Conservation (phyloP, 2,329 filamentous ascomycete species). For the Aplosporella prunicola region DNA sequence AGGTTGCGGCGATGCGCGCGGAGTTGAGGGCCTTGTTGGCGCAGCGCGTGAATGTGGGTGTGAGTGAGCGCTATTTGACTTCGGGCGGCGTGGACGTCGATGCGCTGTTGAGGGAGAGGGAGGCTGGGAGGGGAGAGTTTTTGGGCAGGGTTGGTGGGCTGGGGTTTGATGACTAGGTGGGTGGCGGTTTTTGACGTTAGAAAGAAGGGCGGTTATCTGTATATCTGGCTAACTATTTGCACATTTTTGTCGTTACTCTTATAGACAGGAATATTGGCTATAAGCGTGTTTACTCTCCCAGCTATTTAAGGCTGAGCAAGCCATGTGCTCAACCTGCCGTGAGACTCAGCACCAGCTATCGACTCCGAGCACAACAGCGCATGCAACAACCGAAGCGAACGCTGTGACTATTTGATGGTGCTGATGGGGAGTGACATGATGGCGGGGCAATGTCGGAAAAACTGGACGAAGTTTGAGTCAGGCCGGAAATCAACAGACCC, state of each 20-base stretch:
- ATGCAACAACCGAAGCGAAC: too few species aligned
- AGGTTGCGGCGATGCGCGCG: slow-evolving; percentile 59
- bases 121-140: slow-evolving; percentile 51
- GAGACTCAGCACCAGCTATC: too few species aligned
- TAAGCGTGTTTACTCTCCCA: too few species aligned
- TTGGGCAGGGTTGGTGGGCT: slow-evolving; percentile 48
- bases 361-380: too few species aligned
- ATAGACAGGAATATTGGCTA: too few species aligned
- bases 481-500: slow-evolving; percentile 6
- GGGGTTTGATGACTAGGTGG: slow-evolving; percentile 24
- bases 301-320: too few species aligned
- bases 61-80: slow-evolving; percentile 78
- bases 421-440: slow-evolving; percentile 1
- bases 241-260: too few species aligned
- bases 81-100: slow-evolving; percentile 76
- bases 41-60: slow-evolving; percentile 72
- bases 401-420: too few species aligned
- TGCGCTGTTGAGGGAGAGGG: slow-evolving; percentile 51
- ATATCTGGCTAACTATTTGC: too few species aligned
- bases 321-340: too few species aligned
- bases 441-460: slow-evolving; percentile 12
- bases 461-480: slow-evolving; percentile 2
- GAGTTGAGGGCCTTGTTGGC: slow-evolving; percentile 63
- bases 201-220: neutral
- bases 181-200: neutral